Base-by-base conservation (phyloP, 2,329 filamentous ascomycete genomes). In the Calycina herbarum region DNA sequence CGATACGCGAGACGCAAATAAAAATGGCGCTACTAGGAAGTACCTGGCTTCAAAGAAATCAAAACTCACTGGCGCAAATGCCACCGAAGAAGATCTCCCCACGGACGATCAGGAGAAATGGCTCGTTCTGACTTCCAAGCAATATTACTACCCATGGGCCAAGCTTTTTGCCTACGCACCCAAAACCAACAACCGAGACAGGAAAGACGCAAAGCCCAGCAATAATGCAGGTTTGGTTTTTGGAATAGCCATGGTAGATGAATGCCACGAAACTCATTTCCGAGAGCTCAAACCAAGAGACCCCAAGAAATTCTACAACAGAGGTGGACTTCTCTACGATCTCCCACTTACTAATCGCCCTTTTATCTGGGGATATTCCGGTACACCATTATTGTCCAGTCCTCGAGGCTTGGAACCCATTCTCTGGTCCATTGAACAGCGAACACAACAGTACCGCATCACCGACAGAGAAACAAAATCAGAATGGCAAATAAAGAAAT, bases 201-300 rank as follows among this genome's bases (percentile, higher is more conserved):
- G 59, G 6, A 57, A 33, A 13, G 60, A 5, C 42, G 13, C 17
- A 2, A 45, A 20, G 3, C n/a, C 10, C n/a, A 10, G n/a, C 20
- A 24, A 27, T 24, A 61, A 56, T 17, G n/a, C 48, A 29, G 59
- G 62, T 5, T 64, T 71, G n/a, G 66, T 68, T 2, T 68, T 71
- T 48, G 70, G 70, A n/a, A 69, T 72, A 42, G 69, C 69, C 3
- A 68, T 69, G 66, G 62, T 69, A 6, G 70, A 72, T 62, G 70
- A 72, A 57, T 69, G 57, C 29, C 70, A 72, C 48, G 70, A 71
- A 33, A 65, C 66, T 17, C 66, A 60, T 27, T 58, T 58, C 20
- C 13, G 5, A 29, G 11, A 5, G 7, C 27, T 11, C 27, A 29
- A 15, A 15, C 7, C 35, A 31, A 56, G 29, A 15, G 10, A 20